Base-by-base conservation (phyloP, 768 basidiomycete genomes). In the Mycena vitilis region DNA sequence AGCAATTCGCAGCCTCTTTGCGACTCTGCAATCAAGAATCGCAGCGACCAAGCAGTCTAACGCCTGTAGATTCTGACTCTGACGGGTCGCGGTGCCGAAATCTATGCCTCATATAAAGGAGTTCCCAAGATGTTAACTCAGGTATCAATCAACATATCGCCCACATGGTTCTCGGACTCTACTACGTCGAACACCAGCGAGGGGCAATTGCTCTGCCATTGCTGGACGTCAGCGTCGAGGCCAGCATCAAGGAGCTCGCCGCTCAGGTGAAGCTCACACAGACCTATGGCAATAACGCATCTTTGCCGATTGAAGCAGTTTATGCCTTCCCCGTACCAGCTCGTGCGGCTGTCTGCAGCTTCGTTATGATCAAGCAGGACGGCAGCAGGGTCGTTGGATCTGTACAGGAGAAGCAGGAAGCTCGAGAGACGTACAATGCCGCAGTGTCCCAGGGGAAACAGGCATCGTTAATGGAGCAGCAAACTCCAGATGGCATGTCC, bases 231-330 rank as follows among this genome's bases (percentile, higher is more conserved):
- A 65, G 54, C 6, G 70, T 65, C 9, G 62, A 72, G 45, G 71
- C 63, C 2, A 64, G 49, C 52, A 74, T 74, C 42, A 70, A 71
- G 37, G 72, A 72, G 51, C 66, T 73, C 34, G 66, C 65, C 11
- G 71, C 73, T 12, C 69, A 68, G 44, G 73, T 74, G 30, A 68
- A 68, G 52, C 54, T 74, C n/a, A 63, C 66, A 0, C 73, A 74
- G 60, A 72, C 62, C 8, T 74, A 68, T 56, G 62, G 44, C 16
- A 73, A 73, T 58, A 67, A 71, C 47, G 63, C 67, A 1, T 34
- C 40, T 4, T 48, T 68, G 8, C 52, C 70, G 12, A 70, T 72
- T 25, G 68, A 74, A 49, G 73, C 68, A 22, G 57, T 49, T 5
- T 74, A 72, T 52, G 56, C 60, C 7, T 74, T 74, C 34, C 68